Percentiles rank a stretch among this genome's conserved stretches.
These are phyloP conservation scores for Rhytidhysteron rufulum DNA, from an alignment of 2,329 filamentous ascomycete genomes.

Conservation along the genomic window DNA sequence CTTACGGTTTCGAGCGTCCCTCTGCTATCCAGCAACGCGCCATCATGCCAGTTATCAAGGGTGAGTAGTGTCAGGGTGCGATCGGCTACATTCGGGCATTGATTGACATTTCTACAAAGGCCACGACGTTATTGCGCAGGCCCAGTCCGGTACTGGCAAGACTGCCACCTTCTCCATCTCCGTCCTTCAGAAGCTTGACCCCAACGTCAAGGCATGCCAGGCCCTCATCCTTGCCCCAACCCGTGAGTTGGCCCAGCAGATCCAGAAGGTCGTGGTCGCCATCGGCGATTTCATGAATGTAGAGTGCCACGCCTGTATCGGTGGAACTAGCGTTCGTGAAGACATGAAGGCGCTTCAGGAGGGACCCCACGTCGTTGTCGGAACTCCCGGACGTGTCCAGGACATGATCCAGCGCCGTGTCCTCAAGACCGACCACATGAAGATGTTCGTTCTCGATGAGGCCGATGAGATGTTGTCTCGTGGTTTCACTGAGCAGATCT, in stretches of 20 bases:
- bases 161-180: conserved; percentile 99
- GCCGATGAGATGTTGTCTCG: conserved; percentile 99
- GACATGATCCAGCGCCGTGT: conserved; percentile 99
- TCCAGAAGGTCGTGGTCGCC: conserved; percentile 98
- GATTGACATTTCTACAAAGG: conserved; percentile 47
- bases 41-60: conserved; percentile 99
- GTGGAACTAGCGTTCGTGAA: conserved; percentile 95
- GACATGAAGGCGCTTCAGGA: conserved; percentile 98
- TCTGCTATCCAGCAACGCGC: conserved; percentile 99
- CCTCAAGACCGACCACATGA: conserved; percentile 96
- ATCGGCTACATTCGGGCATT: conserved; percentile 12
- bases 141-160: conserved; percentile 99
- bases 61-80: conserved; percentile 51
- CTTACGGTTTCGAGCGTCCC: conserved; percentile 99
- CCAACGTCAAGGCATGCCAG: conserved; percentile 92
- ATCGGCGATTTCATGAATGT: conserved; percentile 99
- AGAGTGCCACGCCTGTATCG: conserved; percentile 98
- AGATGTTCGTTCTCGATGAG: conserved; percentile 99
- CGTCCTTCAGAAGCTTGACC: conserved; percentile 97
- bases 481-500: conserved; percentile 99
- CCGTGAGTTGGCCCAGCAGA: conserved; percentile 97
- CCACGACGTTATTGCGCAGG: conserved; percentile 99
- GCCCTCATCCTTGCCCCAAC: conserved; percentile 96
- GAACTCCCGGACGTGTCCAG: conserved; percentile 95
- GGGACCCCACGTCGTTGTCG: conserved; percentile 94